These are phyloP conservation scores for Puccinia novopanici DNA, from an alignment of 1,284 basidiomycete species.

Conservation along the genomic window DNA sequence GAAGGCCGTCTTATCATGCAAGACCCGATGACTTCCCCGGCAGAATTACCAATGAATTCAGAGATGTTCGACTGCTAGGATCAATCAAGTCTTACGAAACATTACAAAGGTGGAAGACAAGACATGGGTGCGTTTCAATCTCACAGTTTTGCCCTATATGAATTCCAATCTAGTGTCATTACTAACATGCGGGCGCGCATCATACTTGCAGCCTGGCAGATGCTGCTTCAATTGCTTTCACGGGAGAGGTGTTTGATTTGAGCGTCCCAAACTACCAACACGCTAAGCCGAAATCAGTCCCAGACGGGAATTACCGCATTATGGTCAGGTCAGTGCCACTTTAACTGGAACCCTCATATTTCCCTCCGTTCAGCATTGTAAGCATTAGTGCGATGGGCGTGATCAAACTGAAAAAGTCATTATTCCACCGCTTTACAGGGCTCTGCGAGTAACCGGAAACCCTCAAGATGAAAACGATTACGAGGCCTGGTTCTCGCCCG, in stretches of 20 bases:
- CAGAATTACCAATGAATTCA: conserved; percentile 17
- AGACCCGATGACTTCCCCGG: conserved; percentile 31
- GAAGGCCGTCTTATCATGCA: neutral
- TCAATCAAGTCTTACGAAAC: conserved; percentile 31
- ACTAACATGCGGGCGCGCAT: neutral
- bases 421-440: neutral
- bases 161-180: neutral
- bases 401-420: neutral
- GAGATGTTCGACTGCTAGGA: conserved; percentile 31
- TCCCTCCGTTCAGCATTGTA: neutral
- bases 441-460: conserved; percentile 42
- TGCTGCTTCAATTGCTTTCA: conserved; percentile 31
- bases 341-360: neutral
- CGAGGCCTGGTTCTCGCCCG: conserved; percentile 46
- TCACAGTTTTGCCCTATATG: neutral
- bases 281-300: conserved; percentile 9
- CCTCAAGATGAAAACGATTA: conserved; percentile 24
- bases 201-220: conserved; percentile 12
- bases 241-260: conserved; percentile 35
- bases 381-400: neutral
- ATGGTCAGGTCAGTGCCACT: conserved; percentile 38
- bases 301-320: conserved; percentile 41
- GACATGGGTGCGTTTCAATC: conserved; percentile 38
- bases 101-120: conserved; percentile 40
- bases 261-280: conserved; percentile 8